Base-by-base conservation (phyloP, 345 rosid genomes). In the Eucalyptus polybractea region DNA sequence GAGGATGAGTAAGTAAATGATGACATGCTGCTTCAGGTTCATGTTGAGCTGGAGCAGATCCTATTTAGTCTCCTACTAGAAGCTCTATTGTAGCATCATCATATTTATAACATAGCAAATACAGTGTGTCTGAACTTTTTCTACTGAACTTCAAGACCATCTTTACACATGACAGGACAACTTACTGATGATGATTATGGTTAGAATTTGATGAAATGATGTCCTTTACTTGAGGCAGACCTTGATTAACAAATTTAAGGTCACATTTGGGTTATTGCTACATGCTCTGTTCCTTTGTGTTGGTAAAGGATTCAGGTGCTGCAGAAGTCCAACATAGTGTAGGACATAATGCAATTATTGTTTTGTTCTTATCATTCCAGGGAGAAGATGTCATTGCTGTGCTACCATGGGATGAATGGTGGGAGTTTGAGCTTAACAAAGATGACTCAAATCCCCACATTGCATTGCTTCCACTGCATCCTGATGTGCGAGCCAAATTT, bases 341-440 rank as follows among this genome's bases (percentile, higher is more conserved):
- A 40, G 33, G 65, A 29, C 1, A 31, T 25, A 85, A 21, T 25
- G 89, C 87, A 27, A 86, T 87, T 45, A 25, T 49, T 44, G 29
- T 44, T 50, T 76, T 54, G 6, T 65, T 76, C 29, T 80, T 49
- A 33, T 76, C 45, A 21, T 90, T 88, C 65, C 89, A 97, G 99
- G 99, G 99, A 90, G 97, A 96, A 93, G 98, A 97, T 93, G 89
- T 97, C 54, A 91, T 97, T 91, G 97, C 98, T 27, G 50, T 97
- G 87, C 40, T 97, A 87, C 96, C 99, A 49, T 98, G 99, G 99
- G 99, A 97, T 47, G 98, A 98, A 92, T 97, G 99, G 99, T 98
- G 99, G 99, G 97, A 98, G 50, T 97, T 96, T 90, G 99, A 98
- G 93, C 95, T 93, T 89, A 97, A 93, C 85, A 96, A 93, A 91